Evolutionary conservation across 768 basidiomycete species (phyloP), one percentile per base, ranked within the genome.

Genomic region (Hortiboletus campestris): DNA sequence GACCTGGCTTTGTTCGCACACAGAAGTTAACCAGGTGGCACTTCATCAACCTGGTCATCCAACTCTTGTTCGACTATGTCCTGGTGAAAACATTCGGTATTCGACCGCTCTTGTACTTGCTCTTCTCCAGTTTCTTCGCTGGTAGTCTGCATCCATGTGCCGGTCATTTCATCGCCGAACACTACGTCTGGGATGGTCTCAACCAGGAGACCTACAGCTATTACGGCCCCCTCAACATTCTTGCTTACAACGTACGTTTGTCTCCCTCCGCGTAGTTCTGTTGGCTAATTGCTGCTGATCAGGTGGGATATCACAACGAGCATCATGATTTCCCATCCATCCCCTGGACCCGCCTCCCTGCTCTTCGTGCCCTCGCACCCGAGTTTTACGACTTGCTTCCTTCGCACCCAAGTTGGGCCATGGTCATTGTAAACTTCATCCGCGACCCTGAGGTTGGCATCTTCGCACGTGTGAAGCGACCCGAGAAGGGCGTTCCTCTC

Each of bases 281-380:
- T 49, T 39, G 31, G 8, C 46, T 52, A 17, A 64, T 25, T 39
- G 20, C 14, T 22, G 10, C 9, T 42, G 14, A 52, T 19, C 60
- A 94, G 91, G 92, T 98, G 62, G 97, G 97, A 38, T 98, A 98
- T 69, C 97, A 99, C 71, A 98, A 99, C 72, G 97, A 98, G 66
- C 97, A 99, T 73, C 97, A 99, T 74, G 97, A 99, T 74, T 98
- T 99, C 74, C 95, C 97, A 9, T 94, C 94, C 13, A 74, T 99
- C 1, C 82, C 97, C 1, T 99, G 97, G 97, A 98, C 95, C 17
- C 85, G 90, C 22, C 80, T 98, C 0, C 91, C 94, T 2, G 82
- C 83, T 6, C 83, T 99, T 20, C 85, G 86, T 31, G 79, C 80
- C 2, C 79, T 97, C 29, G 96, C 94, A 8, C 89, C 88, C 4